These are phyloP conservation scores for Gonium pectorale DNA, from an alignment of 139 green algal genomes.

Conservation along the genomic window DNA sequence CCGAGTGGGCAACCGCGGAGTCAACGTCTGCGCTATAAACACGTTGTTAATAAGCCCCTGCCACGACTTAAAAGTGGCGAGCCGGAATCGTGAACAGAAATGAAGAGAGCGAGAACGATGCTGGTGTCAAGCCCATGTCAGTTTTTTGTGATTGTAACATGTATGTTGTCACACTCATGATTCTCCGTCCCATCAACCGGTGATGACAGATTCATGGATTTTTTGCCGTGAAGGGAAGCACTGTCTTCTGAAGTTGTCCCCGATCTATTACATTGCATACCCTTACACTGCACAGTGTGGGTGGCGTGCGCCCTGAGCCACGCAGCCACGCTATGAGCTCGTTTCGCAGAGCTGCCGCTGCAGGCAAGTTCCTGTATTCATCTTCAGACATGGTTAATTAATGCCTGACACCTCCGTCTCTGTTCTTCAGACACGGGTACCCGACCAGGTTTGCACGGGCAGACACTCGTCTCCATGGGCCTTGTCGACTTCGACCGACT, in stretches of 20 bases:
- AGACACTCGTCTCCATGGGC: conserved; percentile 84
- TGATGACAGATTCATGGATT: neutral
- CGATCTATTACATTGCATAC: neutral
- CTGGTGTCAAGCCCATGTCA: no score
- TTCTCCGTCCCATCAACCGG: neutral
- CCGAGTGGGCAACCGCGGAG: no score
- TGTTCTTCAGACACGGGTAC: conserved; percentile 72
- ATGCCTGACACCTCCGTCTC: neutral
- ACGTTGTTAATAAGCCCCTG: no score
- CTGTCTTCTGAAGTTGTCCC: neutral
- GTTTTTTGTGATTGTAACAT: no score
- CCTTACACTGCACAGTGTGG: neutral
- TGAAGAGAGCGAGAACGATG: no score
- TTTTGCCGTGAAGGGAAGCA: neutral
- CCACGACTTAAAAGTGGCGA: no score
- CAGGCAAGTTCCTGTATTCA: neutral
- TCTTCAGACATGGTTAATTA: neutral
- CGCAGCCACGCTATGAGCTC: conserved; percentile 23
- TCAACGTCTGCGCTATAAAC: no score
- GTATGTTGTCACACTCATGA: no score
- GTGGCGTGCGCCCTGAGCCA: neutral
- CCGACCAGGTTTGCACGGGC: conserved; percentile 76
- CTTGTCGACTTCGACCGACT: conserved; percentile 80
- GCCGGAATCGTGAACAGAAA: no score
- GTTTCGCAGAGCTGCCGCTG: conserved; percentile 2